Base-by-base conservation (phyloP, 495 filamentous ascomycete genomes). In the Neurospora sp. region DNA sequence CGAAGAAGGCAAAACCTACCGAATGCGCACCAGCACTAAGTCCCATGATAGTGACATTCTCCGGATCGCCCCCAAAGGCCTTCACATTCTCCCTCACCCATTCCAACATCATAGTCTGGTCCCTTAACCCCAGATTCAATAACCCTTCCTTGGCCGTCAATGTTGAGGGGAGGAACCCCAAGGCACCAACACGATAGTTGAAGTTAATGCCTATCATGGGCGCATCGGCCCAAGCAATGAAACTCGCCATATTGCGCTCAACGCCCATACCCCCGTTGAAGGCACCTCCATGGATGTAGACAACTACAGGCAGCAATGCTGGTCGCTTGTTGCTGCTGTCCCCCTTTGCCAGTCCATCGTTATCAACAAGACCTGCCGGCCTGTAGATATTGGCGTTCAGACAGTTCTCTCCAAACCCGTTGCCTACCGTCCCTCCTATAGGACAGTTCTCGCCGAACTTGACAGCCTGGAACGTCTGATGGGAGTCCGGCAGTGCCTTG, bases 1-100 rank as follows among this genome's bases (percentile, higher is more conserved):
- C 39, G 42, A 41, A 35, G 42, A 41, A 35, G 42, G 39, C 4
- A 20, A 48, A 61, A 74, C 80, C 85, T 74, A 86, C 86, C 61
- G 89, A 90, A 78, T 91, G 90, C 39, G 89, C 87, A 37, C 91
- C 91, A 41, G 91, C 91, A 74, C 88, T 91, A 69, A 88, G 82
- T 9, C 91, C 91, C 77, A 90, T 86, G 42, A 92, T 79, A 0
- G 90, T 92, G 41, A 93, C 85, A 72, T 89, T 86, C 12, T 84
- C 80, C 2, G 84, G 78, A 78, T 93, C 87, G 3, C 91, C 91
- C 0, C 89, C 89, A 76, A 93, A 89, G 0, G 83, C 81, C 27
- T 77, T 80, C 61, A 89, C 86, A 76, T 91, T 90, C 11, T 88
- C 82, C 73, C 83, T 81, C 2, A 90, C 88, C 91, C 91, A 93